These are phyloP conservation scores for Talaromyces sp. DNA, from an alignment of 2,329 filamentous ascomycete species.

Conservation along the genomic window DNA sequence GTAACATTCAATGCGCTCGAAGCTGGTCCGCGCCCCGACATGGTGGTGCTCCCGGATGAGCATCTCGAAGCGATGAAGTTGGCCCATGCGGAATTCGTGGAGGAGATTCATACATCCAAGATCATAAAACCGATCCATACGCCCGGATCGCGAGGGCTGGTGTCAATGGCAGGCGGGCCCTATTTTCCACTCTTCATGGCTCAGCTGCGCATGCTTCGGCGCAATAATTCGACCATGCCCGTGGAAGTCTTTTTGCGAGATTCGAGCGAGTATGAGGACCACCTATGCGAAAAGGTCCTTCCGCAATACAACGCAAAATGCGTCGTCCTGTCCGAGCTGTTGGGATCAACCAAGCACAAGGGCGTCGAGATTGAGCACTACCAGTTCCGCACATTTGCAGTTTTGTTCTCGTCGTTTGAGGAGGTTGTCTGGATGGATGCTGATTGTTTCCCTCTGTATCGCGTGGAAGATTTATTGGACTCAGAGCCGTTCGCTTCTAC, in stretches of 20 bases:
- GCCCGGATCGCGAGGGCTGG: slow-evolving; percentile 46
- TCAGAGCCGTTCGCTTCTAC: slow-evolving; percentile 50
- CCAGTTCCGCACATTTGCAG: slow-evolving; percentile 56
- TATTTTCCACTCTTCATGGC: slow-evolving; percentile 52
- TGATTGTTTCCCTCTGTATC: slow-evolving; percentile 52
- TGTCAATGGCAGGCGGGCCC: slow-evolving; percentile 48
- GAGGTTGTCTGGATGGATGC: slow-evolving; percentile 58
- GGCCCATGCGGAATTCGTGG: slow-evolving; percentile 41
- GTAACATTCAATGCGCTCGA: slow-evolving; percentile 31
- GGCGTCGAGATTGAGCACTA: slow-evolving; percentile 42
- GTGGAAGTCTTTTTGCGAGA: slow-evolving; percentile 46
- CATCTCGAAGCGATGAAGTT: slow-evolving; percentile 35
- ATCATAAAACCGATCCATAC: slow-evolving; percentile 33
- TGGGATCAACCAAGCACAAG: slow-evolving; percentile 26
- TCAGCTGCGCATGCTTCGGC: slow-evolving; percentile 52
- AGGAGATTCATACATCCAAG: slow-evolving; percentile 29
- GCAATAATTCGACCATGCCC: slow-evolving; percentile 49
- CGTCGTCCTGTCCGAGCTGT: slow-evolving; percentile 42
- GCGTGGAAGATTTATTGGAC: slow-evolving; percentile 48
- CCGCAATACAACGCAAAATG: slow-evolving; percentile 43
- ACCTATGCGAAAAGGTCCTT: slow-evolving; percentile 40
- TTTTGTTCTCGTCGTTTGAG: slow-evolving; percentile 58
- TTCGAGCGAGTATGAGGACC: slow-evolving; percentile 38
- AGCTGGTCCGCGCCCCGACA: slow-evolving; percentile 32
- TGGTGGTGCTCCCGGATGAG: slow-evolving; percentile 33